Conservation (phyloP, 2,329 filamentous ascomycete species). For the Aureobasidium subglaciale region DNA sequence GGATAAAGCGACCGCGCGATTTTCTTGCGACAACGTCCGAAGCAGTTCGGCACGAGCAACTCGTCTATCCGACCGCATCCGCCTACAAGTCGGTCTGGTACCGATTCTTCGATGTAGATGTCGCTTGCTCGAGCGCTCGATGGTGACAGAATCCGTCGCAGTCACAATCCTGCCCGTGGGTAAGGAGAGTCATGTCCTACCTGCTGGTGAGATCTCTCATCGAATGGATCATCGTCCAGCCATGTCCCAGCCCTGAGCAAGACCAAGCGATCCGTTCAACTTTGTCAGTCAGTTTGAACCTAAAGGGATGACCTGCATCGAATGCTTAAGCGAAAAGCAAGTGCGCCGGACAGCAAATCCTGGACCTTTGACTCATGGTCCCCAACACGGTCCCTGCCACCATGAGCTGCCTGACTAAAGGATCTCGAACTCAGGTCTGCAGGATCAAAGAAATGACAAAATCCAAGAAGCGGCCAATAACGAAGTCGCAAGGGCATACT, state of each 20-base stretch:
- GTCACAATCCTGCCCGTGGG: neutral
- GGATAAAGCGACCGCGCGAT: constrained; percentile 12
- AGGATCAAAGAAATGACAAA: neutral
- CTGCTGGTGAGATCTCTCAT: neutral
- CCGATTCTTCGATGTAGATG: neutral
- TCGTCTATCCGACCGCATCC: constrained; percentile 6
- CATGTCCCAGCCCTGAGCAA: neutral
- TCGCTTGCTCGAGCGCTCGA: neutral
- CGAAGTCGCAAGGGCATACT: neutral
- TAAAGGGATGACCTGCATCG: constrained; percentile 10
- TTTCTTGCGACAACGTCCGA: constrained; percentile 10
- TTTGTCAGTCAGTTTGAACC: neutral
- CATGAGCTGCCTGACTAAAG: neutral
- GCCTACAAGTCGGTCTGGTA: neutral
- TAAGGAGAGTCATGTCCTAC: neutral
- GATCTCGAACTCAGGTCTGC: neutral
- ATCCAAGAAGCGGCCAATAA: neutral
- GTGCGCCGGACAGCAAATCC: constrained; percentile 1
- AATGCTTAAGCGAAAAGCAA: constrained; percentile 10
- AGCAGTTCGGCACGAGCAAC: constrained; percentile 11
- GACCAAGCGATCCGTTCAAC: neutral
- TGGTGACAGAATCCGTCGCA: neutral
- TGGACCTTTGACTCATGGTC: neutral
- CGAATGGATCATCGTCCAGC: neutral
- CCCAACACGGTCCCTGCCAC: neutral